Evolutionary conservation across 176 grass and related monocot species (phyloP).

Genomic region (Cenchrus americanus): DNA sequence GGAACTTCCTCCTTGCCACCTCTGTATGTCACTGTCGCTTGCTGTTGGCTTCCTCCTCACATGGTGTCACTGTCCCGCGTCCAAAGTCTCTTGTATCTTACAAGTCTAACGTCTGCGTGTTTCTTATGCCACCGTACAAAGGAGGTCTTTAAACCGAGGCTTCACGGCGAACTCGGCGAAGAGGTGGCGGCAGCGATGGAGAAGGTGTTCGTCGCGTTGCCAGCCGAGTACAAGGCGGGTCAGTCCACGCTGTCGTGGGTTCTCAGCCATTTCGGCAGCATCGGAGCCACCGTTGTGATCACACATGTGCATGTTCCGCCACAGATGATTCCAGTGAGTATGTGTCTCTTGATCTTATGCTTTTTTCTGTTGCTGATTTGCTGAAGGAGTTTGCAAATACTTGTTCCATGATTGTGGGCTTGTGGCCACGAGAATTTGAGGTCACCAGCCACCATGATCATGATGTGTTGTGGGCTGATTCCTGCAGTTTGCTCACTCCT

Average conservation of each 20-base stretch:
- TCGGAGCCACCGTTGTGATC: conserved; percentile 56
- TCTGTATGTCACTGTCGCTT: conserved; percentile 34
- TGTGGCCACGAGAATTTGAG: background rate
- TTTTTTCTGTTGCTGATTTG: background rate
- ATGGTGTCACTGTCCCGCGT: conserved; percentile 34
- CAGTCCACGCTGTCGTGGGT: conserved; percentile 64
- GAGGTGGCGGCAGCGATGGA: conserved; percentile 11
- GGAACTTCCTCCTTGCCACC: conserved; percentile 13
- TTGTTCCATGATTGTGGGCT: background rate
- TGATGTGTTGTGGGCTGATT: background rate
- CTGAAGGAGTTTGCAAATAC: background rate
- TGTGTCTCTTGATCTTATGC: conserved; percentile 24
- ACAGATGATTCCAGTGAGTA: conserved; percentile 88
- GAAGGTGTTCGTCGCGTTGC: conserved; percentile 68
- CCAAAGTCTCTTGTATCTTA: conserved; percentile 22
- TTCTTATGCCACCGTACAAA: conserved; percentile 15
- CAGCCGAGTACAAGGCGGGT: conserved; percentile 53
- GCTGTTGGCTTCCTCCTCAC: background rate
- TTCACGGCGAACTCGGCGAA: conserved; percentile 16
- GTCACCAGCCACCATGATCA: background rate
- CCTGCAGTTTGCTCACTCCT: background rate
- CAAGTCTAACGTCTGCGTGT: background rate
- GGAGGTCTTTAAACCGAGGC: background rate
- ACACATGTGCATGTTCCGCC: conserved; percentile 70
- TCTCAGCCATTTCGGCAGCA: conserved; percentile 36